Percentiles rank a stretch among this genome's conserved stretches.
These are phyloP conservation scores for Xylaria acuta DNA, from an alignment of 495 filamentous ascomycete genomes.

Conservation along the genomic window DNA sequence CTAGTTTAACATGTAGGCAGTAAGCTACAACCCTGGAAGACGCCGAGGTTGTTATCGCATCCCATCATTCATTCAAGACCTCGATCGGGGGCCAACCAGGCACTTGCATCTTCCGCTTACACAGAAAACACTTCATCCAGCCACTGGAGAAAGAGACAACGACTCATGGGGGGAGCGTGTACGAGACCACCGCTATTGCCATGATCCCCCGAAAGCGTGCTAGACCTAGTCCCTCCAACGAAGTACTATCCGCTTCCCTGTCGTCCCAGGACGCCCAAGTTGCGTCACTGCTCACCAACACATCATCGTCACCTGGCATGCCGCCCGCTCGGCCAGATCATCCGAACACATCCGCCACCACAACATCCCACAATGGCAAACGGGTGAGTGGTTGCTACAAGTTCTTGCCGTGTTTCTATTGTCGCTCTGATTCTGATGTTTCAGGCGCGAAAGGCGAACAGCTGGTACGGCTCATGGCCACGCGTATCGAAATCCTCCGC, in stretches of 20 bases:
- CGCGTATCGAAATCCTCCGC: slow-evolving; percentile 69
- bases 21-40: slow-evolving; percentile 3
- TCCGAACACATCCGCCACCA: slow-evolving; percentile 29
- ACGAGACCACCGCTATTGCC: slow-evolving; percentile 19
- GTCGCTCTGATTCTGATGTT: slow-evolving; percentile 24
- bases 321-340: slow-evolving; percentile 30
- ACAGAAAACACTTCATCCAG: background rate
- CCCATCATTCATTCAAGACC: background rate
- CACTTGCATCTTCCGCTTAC: background rate
- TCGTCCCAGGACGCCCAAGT: slow-evolving; percentile 42
- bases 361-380: slow-evolving; percentile 27
- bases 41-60: slow-evolving; percentile 1
- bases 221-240: slow-evolving; percentile 59
- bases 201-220: slow-evolving; percentile 70
- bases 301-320: slow-evolving; percentile 28
- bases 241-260: slow-evolving; percentile 36
- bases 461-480: slow-evolving; percentile 74
- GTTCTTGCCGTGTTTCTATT: slow-evolving; percentile 6
- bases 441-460: slow-evolving; percentile 61
- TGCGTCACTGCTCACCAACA: slow-evolving; percentile 34
- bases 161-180: slow-evolving; percentile 13
- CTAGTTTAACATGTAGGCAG: too few relatives aligned
- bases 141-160: background rate
- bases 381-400: slow-evolving; percentile 28
- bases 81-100: background rate